Evolutionary conservation across 805 yeast genomes (phyloP), one percentile per base, ranked within the genome.

Genomic region (Kluyveromyces starmeri): DNA sequence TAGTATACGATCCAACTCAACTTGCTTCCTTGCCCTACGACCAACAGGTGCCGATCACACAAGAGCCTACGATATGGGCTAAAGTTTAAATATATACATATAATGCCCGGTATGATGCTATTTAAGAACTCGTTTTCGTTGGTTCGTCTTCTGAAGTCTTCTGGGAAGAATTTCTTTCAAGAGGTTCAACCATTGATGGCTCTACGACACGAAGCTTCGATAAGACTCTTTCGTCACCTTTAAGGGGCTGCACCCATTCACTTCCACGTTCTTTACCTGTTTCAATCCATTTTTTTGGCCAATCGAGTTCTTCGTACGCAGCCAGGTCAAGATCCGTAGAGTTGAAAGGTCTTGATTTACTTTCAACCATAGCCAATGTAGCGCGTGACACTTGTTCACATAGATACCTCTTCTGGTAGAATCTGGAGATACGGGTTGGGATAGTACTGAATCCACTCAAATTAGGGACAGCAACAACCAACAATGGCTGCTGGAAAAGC

Each of bases 241-340:
- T 64, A 30, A 88, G 62, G 18, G 80, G 88, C 50, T 76, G 75
- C 36, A 79, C 75, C 98, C 98, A 89, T 54, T 89, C 96, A 43
- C 94, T 80, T 26, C 72, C 62, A 44, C 75, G 79, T 34, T 74
- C 81, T 30, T 58, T 53, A n/a, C 95, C 95, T 39, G 68, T 70
- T 44, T 75, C 68, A 21, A 83, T 81, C 95, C 96, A 89, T 38
- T 70, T 69, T 36, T 64, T 58, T 10, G 96, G 95, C 96, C 96
- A 89, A 44, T 83, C 89, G 5, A 56, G 49, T 52, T 88, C 96
- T 27, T 65, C 74, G 13, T 53, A 50, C 35, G 61, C 48, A 36
- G 61, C 69, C 14, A 55, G 33, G 12, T 59, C 58, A 12, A 59
- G 51, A 37, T 74, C 76, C 3, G 47, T 46, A 2, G 47, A 43